These are phyloP conservation scores for Knoxia roxburghii DNA, from an alignment of 257 asterid species.

Conservation along the genomic window DNA sequence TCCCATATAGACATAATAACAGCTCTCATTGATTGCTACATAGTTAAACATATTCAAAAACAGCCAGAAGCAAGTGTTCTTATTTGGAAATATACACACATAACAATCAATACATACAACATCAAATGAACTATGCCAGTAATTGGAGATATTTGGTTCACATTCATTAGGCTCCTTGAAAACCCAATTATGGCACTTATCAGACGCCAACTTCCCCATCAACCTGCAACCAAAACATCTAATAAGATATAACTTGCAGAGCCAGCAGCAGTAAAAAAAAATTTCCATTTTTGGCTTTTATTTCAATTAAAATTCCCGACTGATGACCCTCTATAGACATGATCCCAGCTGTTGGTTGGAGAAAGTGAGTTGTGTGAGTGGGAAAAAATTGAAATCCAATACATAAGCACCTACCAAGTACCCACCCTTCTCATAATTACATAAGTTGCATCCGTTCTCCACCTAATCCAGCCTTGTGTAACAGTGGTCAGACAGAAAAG, in stretches of 20 bases:
- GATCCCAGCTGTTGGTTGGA: conserved; percentile 10
- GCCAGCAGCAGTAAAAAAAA: conserved; percentile 18
- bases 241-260: conserved; percentile 29
- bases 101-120: conserved; percentile 86
- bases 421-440: conserved; percentile 99
- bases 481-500: too few relatives aligned
- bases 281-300: not conserved
- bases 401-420: conserved; percentile 90
- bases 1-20: not conserved
- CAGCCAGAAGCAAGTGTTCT: conserved; percentile 12
- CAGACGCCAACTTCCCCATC: conserved; percentile 99
- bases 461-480: too few relatives aligned
- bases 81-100: conserved; percentile 38
- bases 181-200: conserved; percentile 99
- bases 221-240: conserved; percentile 63
- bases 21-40: conserved; percentile 1
- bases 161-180: conserved; percentile 96
- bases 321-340: not conserved
- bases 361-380: conserved; percentile 20
- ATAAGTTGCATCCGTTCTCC: too few relatives aligned
- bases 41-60: not conserved
- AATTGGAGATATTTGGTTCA: conserved; percentile 94
- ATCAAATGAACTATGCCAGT: conserved; percentile 99
- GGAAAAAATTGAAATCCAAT: conserved; percentile 40
- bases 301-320: not conserved